phyloP scores from a whole-genome alignment of 106 monocot species.

The Allium cepa region DNA sequence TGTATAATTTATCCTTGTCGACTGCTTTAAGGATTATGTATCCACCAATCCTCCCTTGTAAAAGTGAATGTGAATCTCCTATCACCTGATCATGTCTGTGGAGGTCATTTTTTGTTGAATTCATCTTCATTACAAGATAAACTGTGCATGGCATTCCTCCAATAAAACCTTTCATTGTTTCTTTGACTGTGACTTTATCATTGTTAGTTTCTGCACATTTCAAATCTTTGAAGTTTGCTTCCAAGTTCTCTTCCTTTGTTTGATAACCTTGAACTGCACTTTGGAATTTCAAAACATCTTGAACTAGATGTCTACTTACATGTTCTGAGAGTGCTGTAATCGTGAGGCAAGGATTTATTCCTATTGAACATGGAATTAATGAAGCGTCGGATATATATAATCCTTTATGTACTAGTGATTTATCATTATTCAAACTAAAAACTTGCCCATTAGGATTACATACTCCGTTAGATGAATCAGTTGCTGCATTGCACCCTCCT shows the following conservation, averaged over 20 bases:
- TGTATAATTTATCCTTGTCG: constrained; percentile 19
- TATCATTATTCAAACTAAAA: constrained; percentile 5
- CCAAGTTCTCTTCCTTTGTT: background rate
- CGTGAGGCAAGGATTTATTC: constrained; percentile 28
- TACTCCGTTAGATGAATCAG: constrained; percentile 19
- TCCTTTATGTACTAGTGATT: constrained; percentile 19
- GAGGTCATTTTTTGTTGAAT: background rate
- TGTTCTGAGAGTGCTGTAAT: constrained; percentile 25
- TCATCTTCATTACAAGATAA: constrained; percentile 23
- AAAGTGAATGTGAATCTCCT: constrained; percentile 8
- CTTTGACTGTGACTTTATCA: constrained; percentile 15
- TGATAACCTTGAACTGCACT: background rate
- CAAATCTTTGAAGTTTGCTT: background rate
- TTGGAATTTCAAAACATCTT: constrained; percentile 21
- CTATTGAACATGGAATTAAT: constrained; percentile 33
- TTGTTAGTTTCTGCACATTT: background rate
- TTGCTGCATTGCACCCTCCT: constrained; percentile 34
- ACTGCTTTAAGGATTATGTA: constrained; percentile 16
- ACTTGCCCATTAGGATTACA: constrained; percentile 25
- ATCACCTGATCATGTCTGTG: background rate
- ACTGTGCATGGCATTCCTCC: constrained; percentile 36
- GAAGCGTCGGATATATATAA: constrained; percentile 35
- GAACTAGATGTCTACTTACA: constrained; percentile 8
- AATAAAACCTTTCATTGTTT: constrained; percentile 30
- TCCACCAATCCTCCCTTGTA: constrained; percentile 25